Conservation (phyloP, 2,329 filamentous ascomycete genomes). For the Trichoderma pleuroti region DNA sequence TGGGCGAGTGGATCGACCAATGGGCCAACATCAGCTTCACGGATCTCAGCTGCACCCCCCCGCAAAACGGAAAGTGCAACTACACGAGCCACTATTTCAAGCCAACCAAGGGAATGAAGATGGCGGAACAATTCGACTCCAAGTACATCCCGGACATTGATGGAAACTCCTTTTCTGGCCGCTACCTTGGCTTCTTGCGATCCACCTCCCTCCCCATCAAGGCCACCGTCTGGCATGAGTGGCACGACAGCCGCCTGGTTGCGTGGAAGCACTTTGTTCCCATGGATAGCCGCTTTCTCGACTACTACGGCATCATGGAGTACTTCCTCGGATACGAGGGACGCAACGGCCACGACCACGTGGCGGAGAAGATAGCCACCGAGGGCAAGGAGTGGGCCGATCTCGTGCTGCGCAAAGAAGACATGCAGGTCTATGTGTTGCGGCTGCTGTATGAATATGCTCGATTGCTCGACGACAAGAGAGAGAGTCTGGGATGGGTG, state of each 20-base stretch:
- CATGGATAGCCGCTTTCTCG: slow-evolving; percentile 69
- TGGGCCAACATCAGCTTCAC: slow-evolving; percentile 53
- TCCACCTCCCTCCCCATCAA: slow-evolving; percentile 72
- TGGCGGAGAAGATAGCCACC: slow-evolving; percentile 61
- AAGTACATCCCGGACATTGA: slow-evolving; percentile 77
- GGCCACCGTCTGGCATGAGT: slow-evolving; percentile 73
- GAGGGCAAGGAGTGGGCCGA: slow-evolving; percentile 67
- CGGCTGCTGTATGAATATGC: slow-evolving; percentile 63
- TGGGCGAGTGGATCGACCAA: slow-evolving; percentile 47
- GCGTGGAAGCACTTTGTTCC: slow-evolving; percentile 81
- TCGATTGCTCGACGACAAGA: slow-evolving; percentile 48
- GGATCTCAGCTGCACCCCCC: slow-evolving; percentile 50
- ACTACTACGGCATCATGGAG: slow-evolving; percentile 69
- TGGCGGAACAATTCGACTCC: slow-evolving; percentile 54
- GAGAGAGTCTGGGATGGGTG: slow-evolving; percentile 55
- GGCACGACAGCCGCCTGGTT: slow-evolving; percentile 72
- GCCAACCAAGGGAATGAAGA: slow-evolving; percentile 36
- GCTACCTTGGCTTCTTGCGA: slow-evolving; percentile 65
- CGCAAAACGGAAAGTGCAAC: slow-evolving; percentile 40
- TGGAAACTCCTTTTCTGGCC: slow-evolving; percentile 67
- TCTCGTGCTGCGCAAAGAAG: slow-evolving; percentile 63
- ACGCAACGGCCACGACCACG: slow-evolving; percentile 48
- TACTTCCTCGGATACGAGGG: slow-evolving; percentile 65
- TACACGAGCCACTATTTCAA: slow-evolving; percentile 49
- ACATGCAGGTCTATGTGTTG: slow-evolving; percentile 70